These are phyloP conservation scores for Lichtheimia ramosa DNA, from an alignment of 371 early-diverging fungal species.

Conservation along the genomic window DNA sequence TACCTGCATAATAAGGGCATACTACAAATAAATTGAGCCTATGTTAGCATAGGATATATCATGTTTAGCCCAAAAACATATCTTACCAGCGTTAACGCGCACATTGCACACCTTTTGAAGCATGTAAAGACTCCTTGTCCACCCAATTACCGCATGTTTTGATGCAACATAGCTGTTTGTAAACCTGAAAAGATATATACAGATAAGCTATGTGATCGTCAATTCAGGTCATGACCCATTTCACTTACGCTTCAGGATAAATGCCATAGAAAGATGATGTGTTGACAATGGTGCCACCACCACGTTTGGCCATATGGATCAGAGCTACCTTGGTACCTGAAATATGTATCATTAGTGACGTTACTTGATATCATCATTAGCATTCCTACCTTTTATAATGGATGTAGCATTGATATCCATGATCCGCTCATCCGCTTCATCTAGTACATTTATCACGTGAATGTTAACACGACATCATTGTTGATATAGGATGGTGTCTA, in stretches of 20 bases:
- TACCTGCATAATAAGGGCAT: too few relatives aligned
- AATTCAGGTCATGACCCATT: not conserved
- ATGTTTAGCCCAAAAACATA: too few relatives aligned
- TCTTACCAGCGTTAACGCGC: conserved; percentile 25
- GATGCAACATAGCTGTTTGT: conserved; percentile 12
- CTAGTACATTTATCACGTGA: conserved; percentile 5
- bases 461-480: conserved; percentile 7
- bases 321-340: conserved; percentile 33
- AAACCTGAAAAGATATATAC: not conserved
- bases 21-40: too few relatives aligned
- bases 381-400: conserved; percentile 54
- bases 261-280: conserved; percentile 20
- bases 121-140: conserved; percentile 13
- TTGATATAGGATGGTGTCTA: not conserved
- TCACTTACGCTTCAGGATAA: conserved; percentile 16
- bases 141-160: conserved; percentile 26
- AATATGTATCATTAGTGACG: conserved; percentile 10
- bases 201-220: conserved; percentile 3
- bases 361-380: too few relatives aligned
- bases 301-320: conserved; percentile 36
- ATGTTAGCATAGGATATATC: too few relatives aligned
- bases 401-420: conserved; percentile 69
- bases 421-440: conserved; percentile 40
- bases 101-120: conserved; percentile 29
- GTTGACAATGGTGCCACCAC: conserved; percentile 45